A percentile compares a stretch with the other conserved stretches of the same genome.
Evolutionary conservation across 306 rosid genomes (phyloP).

Genomic region (Trifolium dubium): DNA sequence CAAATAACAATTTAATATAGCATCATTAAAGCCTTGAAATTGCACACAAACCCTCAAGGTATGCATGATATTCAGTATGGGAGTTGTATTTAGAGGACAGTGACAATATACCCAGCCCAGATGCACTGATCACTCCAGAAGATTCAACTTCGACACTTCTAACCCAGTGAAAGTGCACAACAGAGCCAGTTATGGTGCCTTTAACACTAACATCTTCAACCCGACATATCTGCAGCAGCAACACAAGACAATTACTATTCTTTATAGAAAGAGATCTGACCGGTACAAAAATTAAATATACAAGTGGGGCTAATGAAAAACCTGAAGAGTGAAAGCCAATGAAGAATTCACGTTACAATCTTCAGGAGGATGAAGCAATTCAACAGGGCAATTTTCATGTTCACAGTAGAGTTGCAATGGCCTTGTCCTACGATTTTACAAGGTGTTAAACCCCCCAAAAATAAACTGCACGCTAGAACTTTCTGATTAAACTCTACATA

Average conservation of each 20-base stretch:
- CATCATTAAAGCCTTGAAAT: constrained; percentile 27
- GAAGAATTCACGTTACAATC: constrained; percentile 97
- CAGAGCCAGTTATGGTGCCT: constrained; percentile 86
- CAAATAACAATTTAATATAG: constrained; percentile 42
- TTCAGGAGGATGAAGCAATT: constrained; percentile 94
- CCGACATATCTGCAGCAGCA: constrained; percentile 81
- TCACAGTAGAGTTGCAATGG: constrained; percentile 72
- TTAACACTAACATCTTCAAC: constrained; percentile 78
- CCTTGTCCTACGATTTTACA: constrained; percentile 63
- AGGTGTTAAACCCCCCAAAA: constrained; percentile 25
- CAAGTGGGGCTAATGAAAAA: constrained; percentile 52
- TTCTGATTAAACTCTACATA: constrained; percentile 29
- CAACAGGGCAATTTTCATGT: constrained; percentile 76
- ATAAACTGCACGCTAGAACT: constrained; percentile 18
- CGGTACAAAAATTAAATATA: constrained; percentile 46
- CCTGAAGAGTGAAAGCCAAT: constrained; percentile 96
- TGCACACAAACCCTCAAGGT: constrained; percentile 19
- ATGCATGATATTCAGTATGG: constrained; percentile 28
- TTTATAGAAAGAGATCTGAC: constrained; percentile 36
- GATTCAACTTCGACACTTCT: constrained; percentile 60
- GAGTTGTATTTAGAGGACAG: constrained; percentile 34
- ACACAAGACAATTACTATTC: constrained; percentile 43
- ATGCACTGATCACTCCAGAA: constrained; percentile 76
- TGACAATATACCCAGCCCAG: constrained; percentile 80
- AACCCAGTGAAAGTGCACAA: constrained; percentile 91